Evolutionary conservation across 108 stramenopile genomes (phyloP).

Genomic region (Cyclostephanos invisitatus): DNA sequence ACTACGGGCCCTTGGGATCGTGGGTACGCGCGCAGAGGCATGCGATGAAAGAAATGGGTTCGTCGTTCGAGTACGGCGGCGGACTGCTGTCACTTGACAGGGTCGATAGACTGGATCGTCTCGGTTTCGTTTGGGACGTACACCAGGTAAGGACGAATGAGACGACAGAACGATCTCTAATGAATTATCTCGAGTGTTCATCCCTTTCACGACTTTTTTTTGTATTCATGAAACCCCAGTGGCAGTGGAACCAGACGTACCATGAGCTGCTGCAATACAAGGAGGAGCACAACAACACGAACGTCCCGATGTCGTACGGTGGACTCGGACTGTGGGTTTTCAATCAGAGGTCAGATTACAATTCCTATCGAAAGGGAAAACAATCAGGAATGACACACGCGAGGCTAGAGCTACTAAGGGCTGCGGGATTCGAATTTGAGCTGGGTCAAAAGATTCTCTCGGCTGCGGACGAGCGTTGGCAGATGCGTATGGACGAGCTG

Average conservation of each 20-base stretch:
- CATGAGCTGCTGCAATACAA: conserved; percentile 41
- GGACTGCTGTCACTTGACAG: conserved; percentile 29
- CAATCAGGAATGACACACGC: conserved; percentile 37
- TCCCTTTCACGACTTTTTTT: too few species aligned
- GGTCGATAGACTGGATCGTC: conserved; percentile 21
- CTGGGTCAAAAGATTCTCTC: conserved; percentile 30
- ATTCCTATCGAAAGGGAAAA: conserved; percentile 35
- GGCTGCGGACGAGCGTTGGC: conserved; percentile 41
- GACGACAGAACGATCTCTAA: too few species aligned
- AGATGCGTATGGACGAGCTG: conserved; percentile 30
- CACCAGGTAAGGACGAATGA: conserved; percentile 2
- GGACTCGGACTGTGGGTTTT: conserved; percentile 46
- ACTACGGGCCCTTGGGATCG: conserved; percentile 39
- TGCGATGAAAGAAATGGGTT: conserved; percentile 40
- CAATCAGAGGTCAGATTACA: conserved; percentile 48
- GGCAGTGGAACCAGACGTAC: conserved; percentile 45
- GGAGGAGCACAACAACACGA: conserved; percentile 23
- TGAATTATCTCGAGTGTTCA: too few species aligned
- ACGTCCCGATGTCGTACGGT: conserved; percentile 47
- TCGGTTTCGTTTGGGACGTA: conserved; percentile 50
- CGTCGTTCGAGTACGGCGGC: conserved; percentile 24
- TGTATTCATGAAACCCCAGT: conserved; percentile 4
- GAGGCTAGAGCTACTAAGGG: conserved; percentile 23
- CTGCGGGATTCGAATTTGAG: conserved; percentile 43
- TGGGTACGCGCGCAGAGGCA: conserved; percentile 51